These are phyloP conservation scores for Aspergillus brunneoviolaceus DNA, from an alignment of 2,329 filamentous ascomycete genomes.

Conservation along the genomic window DNA sequence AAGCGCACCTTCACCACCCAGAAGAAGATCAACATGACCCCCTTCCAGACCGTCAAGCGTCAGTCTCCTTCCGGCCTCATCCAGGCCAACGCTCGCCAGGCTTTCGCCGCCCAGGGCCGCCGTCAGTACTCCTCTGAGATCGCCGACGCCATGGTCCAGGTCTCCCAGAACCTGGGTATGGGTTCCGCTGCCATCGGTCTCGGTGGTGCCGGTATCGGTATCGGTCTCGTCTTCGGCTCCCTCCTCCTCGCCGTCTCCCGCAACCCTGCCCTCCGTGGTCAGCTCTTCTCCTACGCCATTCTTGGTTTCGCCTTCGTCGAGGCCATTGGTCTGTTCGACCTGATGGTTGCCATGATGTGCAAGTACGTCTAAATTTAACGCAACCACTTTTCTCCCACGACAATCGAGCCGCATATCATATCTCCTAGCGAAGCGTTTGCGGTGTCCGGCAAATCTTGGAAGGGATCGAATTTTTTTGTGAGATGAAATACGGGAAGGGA, in stretches of 20 bases:
- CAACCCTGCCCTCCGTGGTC: constrained; percentile 91
- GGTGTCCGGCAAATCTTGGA: not conserved
- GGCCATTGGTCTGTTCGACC: constrained; percentile 74
- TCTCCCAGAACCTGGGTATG: constrained; percentile 89
- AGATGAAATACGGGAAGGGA: not conserved
- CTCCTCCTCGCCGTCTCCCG: constrained; percentile 86
- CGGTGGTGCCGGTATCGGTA: constrained; percentile 68
- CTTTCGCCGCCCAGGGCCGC: constrained; percentile 58
- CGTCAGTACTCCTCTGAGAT: constrained; percentile 86
- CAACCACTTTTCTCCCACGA: not conserved
- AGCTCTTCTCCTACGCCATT: constrained; percentile 96
- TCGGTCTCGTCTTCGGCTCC: constrained; percentile 89
- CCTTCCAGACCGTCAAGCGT: constrained; percentile 75
- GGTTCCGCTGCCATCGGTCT: constrained; percentile 88
- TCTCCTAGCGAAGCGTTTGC: not conserved
- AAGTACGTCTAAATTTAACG: constrained; percentile 63
- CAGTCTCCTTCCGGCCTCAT: constrained; percentile 66
- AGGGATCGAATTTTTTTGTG: not conserved
- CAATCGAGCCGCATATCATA: constrained; percentile 3
- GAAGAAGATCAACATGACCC: constrained; percentile 42
- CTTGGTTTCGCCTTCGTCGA: constrained; percentile 94
- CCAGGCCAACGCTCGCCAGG: constrained; percentile 65
- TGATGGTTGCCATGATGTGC: constrained; percentile 92
- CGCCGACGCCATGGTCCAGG: constrained; percentile 79
- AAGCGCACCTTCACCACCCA: constrained; percentile 65